Percentiles rank a stretch among this genome's conserved stretches.
Evolutionary conservation across 1,284 basidiomycete species (phyloP).

Genomic region (Fistulinella cinereoalba): DNA sequence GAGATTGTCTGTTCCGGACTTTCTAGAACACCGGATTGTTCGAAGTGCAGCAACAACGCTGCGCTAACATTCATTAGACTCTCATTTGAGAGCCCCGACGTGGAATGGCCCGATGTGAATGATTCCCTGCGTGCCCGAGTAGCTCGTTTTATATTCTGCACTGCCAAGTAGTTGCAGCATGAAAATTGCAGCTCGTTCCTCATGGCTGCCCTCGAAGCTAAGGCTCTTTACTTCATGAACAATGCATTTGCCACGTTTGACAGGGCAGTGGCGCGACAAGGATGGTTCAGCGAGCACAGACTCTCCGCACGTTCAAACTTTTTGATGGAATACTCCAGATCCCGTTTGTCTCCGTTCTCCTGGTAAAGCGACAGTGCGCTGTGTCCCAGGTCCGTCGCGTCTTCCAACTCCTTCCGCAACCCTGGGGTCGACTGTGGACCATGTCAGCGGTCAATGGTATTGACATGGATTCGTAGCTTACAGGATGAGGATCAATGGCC

Average conservation of each 20-base stretch:
- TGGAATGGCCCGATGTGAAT: background rate
- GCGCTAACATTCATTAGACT: background rate
- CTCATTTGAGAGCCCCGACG: background rate
- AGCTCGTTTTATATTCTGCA: background rate
- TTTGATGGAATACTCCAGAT: background rate
- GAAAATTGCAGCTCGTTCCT: background rate
- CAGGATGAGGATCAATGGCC: no score
- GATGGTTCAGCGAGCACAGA: slow-evolving; percentile 5
- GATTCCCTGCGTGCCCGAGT: no score
- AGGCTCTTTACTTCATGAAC: background rate
- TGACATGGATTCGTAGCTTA: no score
- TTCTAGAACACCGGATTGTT: background rate
- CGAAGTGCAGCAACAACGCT: background rate
- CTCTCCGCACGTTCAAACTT: slow-evolving; percentile 4
- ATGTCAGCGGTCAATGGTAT: no score
- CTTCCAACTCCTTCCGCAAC: slow-evolving; percentile 1
- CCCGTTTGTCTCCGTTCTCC: background rate
- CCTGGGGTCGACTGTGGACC: no score
- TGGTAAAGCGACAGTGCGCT: slow-evolving; percentile 1
- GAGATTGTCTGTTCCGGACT: slow-evolving; percentile 1
- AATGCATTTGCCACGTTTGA: slow-evolving; percentile 10
- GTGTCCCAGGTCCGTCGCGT: slow-evolving; percentile 3
- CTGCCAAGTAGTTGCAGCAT: background rate
- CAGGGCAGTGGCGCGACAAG: slow-evolving; percentile 7
- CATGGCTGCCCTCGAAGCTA: background rate